Evolutionary conservation across 2,329 filamentous ascomycete species (phyloP), one percentile per base, ranked within the genome.

Genomic region (Colletotrichum tamarilloi): DNA sequence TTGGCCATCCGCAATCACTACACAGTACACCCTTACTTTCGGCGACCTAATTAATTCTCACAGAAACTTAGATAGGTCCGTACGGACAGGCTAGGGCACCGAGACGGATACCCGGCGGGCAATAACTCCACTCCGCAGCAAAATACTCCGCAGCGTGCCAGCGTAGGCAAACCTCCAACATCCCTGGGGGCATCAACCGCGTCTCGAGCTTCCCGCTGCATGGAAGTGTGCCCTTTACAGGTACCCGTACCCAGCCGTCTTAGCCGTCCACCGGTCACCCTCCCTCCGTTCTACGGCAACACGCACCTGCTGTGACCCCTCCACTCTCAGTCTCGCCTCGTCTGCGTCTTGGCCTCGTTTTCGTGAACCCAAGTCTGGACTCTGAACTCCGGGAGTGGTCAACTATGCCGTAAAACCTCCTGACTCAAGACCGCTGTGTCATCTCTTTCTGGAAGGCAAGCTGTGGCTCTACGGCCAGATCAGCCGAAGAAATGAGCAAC

Each of bases 171-270:
- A 38, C 28, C 35, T 60, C 35, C 22, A 28, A 49, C 14, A 62
- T 62, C 60, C 60, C 26, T 52, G 60, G 12, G 42, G 28, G 26
- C 60, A 32, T 62, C 60, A 52, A 30, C 26, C 24, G 60, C 58
- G 35, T 28, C 22, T 38, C 26, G 22, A 46, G 11, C 19, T 14
- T 19, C 35, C 58, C 24, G 35, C 22, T 38, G 24, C 24, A 49
- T 46, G 58, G 38, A 14, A 46, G 42, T 46, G 58, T 49, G 22
- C 30, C 42, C 24, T 52, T 22, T 26, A 63, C n/a, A 70, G 55
- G 49, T 64, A 65, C 66, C 70, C 66, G 59, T 69, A 60, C 66
- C 59, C 65, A 73, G 66, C 66, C 69, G 65, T 64, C 59, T n/a
- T 69, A 64, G 58, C 65, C 70, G 59, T 65, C 53, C 42, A 32